Conservation (phyloP, 805 yeast species). For the Sugiyamaella smithiae region DNA sequence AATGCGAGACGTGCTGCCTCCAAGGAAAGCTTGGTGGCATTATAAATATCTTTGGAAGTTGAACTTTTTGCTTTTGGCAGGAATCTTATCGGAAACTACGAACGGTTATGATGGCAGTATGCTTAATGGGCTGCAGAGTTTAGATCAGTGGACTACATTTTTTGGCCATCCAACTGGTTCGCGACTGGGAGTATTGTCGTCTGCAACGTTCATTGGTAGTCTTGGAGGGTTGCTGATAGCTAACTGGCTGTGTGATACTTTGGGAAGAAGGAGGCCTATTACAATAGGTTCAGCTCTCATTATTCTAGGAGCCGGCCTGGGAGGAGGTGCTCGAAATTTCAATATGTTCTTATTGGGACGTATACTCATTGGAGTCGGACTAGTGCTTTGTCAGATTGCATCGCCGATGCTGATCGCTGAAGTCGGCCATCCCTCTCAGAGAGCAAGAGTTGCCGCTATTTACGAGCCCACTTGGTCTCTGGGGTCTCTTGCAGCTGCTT, state of each 20-base stretch:
- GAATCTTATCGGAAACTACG: constrained; percentile 17
- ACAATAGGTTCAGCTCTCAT: constrained; percentile 53
- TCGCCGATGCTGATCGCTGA: constrained; percentile 81
- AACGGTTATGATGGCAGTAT: constrained; percentile 24
- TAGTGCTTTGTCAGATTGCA: constrained; percentile 75
- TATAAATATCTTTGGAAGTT: constrained; percentile 20
- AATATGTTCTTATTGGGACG: constrained; percentile 69
- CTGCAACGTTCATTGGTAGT: constrained; percentile 50
- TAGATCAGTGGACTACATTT: constrained; percentile 23
- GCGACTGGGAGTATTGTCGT: constrained; percentile 21
- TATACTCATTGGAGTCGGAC: constrained; percentile 68
- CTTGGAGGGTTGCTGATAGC: constrained; percentile 65
- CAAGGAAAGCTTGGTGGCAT: constrained; percentile 19
- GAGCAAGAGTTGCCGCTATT: constrained; percentile 59
- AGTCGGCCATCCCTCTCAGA: constrained; percentile 57
- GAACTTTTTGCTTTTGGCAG: constrained; percentile 16
- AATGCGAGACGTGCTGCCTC: constrained; percentile 15
- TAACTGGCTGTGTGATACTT: constrained; percentile 53
- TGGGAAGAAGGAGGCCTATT: constrained; percentile 63
- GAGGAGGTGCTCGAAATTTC: constrained; percentile 41
- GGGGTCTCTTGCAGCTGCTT: constrained; percentile 73
- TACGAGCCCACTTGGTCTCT: constrained; percentile 67
- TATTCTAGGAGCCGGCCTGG: constrained; percentile 57
- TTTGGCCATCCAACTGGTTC: constrained; percentile 22
- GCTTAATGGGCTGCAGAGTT: constrained; percentile 27